Evolutionary conservation across 1,284 basidiomycete genomes (phyloP), one percentile per base, ranked within the genome.

Genomic region (Austroboletus niveus): DNA sequence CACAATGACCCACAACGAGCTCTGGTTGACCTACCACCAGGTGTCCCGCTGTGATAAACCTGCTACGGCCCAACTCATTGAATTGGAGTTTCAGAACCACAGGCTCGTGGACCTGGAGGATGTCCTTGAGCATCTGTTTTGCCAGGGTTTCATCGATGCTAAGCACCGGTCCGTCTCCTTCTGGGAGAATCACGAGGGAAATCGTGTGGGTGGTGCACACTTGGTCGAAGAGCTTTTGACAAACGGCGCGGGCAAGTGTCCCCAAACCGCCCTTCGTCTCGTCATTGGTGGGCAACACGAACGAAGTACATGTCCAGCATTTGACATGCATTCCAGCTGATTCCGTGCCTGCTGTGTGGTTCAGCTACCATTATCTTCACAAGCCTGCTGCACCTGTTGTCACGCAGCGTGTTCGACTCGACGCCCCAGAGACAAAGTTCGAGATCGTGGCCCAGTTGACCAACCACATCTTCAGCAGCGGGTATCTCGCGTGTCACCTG

Each of bases 21-120:
- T 77, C 60, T 76, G 74, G 74, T 65, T 78, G 50, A 71, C 72
- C 45, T 79, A 77, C 64, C 71, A 75, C 58, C 71, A 76, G 54
- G 64, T 65, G 38, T 78, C 75, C 39, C 74, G 75, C 48, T 63
- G 60, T 9, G 64, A 69, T 60, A 69, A 69, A 56, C 70, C 72
- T 15, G 58, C 64, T 9, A 77, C 75, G 17, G 67, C 73, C 31
- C 76, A 78, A 61, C 74, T 78, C 60, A 65, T 79, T 49, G 75
- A 76, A 57, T 65, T 77, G 47, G 70, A 73, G 53, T 69, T 69
- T 56, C 65, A 70, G 49, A 67, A 69, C 45, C 62, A 72, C 31
- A 69, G 66, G 50, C 63, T 78, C 20, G 42, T 56, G 42, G 76
- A 76, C 61, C 59, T 79, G 52, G 76, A 78, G 58, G 76, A 77